Evolutionary conservation across 2,329 filamentous ascomycete species (phyloP).

Genomic region (Aspergillus costaricaensis): DNA sequence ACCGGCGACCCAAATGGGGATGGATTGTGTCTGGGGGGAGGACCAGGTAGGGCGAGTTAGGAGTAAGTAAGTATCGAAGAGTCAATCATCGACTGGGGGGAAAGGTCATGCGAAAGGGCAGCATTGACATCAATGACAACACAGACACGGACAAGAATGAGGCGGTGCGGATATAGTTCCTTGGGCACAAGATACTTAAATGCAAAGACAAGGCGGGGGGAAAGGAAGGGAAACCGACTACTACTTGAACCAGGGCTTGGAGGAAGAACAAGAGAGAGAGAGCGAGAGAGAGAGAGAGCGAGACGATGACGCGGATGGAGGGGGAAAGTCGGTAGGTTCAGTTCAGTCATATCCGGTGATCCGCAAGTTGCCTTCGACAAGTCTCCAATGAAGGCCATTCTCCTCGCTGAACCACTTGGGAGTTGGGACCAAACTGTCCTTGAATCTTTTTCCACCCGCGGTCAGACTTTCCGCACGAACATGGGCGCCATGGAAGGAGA

Average conservation of each 20-base stretch:
- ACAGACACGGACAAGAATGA: slow-evolving; percentile 20
- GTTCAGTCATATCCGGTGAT: slow-evolving; percentile 16
- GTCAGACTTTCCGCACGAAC: neutral
- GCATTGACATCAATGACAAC: slow-evolving; percentile 8
- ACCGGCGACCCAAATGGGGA: neutral
- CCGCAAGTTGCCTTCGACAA: slow-evolving; percentile 3
- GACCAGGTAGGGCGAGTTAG: neutral
- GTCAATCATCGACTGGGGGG: neutral
- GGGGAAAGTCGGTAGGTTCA: slow-evolving; percentile 7
- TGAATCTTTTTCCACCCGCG: slow-evolving; percentile 1
- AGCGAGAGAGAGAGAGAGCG: neutral
- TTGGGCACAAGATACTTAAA: slow-evolving; percentile 15
- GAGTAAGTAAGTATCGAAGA: neutral
- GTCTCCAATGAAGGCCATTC: neutral
- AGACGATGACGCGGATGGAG: slow-evolving; percentile 18
- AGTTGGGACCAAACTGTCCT: no score
- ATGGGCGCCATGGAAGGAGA: neutral
- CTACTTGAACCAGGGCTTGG: neutral
- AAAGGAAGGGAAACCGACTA: neutral
- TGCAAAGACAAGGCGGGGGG: neutral
- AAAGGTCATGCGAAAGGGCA: neutral
- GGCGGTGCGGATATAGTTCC: slow-evolving; percentile 21
- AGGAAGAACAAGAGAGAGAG: neutral
- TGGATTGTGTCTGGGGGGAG: neutral
- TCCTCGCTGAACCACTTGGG: neutral